Conservation (phyloP, 768 basidiomycete genomes). For the Cystobasidiopsis lactophilus region DNA sequence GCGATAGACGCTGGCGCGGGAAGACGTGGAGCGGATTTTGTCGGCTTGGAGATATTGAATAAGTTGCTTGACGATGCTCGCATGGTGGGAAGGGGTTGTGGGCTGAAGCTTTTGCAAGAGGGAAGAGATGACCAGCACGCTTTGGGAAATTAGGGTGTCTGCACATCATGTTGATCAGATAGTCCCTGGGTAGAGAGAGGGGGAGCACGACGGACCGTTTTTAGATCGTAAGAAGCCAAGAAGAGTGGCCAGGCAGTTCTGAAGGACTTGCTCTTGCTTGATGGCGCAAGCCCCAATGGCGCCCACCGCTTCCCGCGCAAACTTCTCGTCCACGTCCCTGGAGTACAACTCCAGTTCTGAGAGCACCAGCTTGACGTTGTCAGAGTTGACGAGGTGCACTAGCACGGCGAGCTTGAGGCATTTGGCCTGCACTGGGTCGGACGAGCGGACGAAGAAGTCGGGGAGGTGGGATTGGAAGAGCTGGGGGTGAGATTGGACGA, state of each 20-base stretch:
- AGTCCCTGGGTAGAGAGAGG: background rate
- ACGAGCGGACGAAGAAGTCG: conserved; percentile 41
- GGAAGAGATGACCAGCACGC: conserved; percentile 8
- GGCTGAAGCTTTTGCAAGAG: background rate
- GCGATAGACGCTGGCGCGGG: conserved; percentile 75
- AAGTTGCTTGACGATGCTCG: conserved; percentile 9
- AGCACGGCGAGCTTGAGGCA: conserved; percentile 53
- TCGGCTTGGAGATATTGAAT: conserved; percentile 1
- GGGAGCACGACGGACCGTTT: conserved; percentile 2
- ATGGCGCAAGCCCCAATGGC: too few relatives aligned
- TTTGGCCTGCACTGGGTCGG: conserved; percentile 47
- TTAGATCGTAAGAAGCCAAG: background rate
- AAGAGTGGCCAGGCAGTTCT: too few relatives aligned
- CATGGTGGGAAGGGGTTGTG: background rate
- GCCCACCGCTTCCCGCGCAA: too few relatives aligned
- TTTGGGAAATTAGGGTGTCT: conserved; percentile 10
- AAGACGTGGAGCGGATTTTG: conserved; percentile 21
- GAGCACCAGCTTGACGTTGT: conserved; percentile 30
- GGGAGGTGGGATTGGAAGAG: conserved; percentile 42
- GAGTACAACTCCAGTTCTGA: background rate
- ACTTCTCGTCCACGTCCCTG: too few relatives aligned
- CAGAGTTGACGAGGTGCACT: conserved; percentile 38
- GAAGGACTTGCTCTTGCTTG: too few relatives aligned
- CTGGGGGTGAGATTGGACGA: conserved; percentile 40
- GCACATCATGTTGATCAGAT: too few relatives aligned